Evolutionary conservation across 805 yeast species (phyloP), one percentile per base, ranked within the genome.

Genomic region (Wickerhamiella cacticola): DNA sequence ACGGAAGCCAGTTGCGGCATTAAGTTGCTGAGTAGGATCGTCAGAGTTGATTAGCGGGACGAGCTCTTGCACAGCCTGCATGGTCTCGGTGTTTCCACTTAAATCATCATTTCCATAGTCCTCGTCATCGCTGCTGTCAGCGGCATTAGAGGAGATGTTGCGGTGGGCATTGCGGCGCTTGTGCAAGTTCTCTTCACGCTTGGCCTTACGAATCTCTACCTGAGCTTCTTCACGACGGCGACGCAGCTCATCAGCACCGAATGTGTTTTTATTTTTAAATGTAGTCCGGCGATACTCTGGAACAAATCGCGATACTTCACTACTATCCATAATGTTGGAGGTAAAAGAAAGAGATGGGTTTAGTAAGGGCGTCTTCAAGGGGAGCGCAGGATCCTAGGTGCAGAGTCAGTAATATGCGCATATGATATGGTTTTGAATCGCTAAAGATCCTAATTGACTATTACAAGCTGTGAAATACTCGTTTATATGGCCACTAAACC

Each of bases 241-340:
- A 67, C 98, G 84, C 59, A 92, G 78, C 72, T 92, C 98, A 64
- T 92, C 98, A 50, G 86, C 85, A 60, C 83, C 82, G 63, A 92
- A 92, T 62, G 94, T 78, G 54, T 92, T 86, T 65, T 88, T 85
- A 71, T 92, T 89, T 66, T 92, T 92, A 73, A 84, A 92, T 63
- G 82, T 85, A 36, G 96, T 87, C 67, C 96, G 85, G 68, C 98
- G 87, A 67, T 89, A 89, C 67, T 92, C 97, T 41, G 98, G 98
- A 52, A 92, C 84, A 67, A 85, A 89, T 68, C 88, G 82, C 58
- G 73, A 73, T 36, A 89, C 75, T 35, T 87, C 70, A 55, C 81
- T 87, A 42, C 80, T 69, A 59, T 82, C 88, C 94, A 83, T 84
- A 23, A 19, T 26, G 23, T 10, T 10, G 43, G 23, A 9, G 18